phyloP scores from a whole-genome alignment of 495 filamentous ascomycete genomes.

The Daldinia grandis region DNA sequence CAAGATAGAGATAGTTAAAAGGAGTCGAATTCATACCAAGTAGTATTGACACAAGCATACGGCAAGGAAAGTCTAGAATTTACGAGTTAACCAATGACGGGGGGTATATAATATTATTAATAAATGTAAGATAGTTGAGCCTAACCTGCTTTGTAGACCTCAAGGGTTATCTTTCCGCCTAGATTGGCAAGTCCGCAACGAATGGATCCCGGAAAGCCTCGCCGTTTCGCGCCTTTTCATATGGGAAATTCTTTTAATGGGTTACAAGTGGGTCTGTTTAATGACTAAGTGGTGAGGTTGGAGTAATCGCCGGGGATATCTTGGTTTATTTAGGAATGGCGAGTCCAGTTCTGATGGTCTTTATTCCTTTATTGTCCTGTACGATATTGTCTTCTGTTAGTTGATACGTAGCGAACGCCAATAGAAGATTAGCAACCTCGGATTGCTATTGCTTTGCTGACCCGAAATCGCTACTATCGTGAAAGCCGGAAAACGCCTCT shows the following conservation, averaged over 20 bases:
- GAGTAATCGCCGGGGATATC: not conserved
- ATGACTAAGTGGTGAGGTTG: slow-evolving; percentile 12
- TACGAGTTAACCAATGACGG: not conserved
- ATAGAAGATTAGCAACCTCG: not conserved
- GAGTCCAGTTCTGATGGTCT: not conserved
- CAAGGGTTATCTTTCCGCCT: slow-evolving; percentile 28
- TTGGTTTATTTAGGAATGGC: not conserved
- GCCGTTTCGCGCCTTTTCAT: slow-evolving; percentile 5
- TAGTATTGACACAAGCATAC: not conserved
- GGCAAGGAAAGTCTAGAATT: not conserved
- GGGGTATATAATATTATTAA: not conserved
- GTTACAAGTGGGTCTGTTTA: slow-evolving; percentile 7
- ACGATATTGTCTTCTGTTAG: not conserved
- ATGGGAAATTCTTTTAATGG: slow-evolving; percentile 2
- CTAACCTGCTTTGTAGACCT: not conserved
- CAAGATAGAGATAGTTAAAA: not conserved
- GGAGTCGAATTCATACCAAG: not conserved
- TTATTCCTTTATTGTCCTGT: not conserved
- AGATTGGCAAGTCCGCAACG: slow-evolving; percentile 4
- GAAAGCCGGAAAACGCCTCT: not conserved
- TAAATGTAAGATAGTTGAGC: not conserved
- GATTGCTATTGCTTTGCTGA: not conserved
- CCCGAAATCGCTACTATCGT: not conserved
- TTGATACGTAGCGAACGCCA: not conserved
- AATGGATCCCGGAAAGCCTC: not conserved